Base-by-base conservation (phyloP, 805 yeast species). In the Starmerella lactis-condensi region DNA sequence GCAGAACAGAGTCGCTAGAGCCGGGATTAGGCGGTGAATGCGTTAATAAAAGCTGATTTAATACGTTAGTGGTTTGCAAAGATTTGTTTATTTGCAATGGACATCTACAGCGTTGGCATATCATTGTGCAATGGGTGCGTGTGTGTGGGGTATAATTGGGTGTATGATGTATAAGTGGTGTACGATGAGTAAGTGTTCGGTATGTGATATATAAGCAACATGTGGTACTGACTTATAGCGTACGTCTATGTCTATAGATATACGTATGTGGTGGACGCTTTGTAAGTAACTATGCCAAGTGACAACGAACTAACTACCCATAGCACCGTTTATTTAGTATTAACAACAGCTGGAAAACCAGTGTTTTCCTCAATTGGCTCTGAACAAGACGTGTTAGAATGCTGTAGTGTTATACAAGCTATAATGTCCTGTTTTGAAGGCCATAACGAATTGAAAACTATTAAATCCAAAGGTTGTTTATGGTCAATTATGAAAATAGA, bases 401-500 rank as follows among this genome's bases (percentile, higher is more conserved):
- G 40, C 30, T 34, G 41, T 6, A 47, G 41, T 9, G 46, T 46
- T 10, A 25, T 45, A n/a, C 49, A 46, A 32, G 47, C 50, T 5
- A 37, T 45, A 15, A 42, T 38, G 14, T 33, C 47, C 9, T 40
- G 39, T 30, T 41, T 45, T 28, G 46, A 31, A n/a, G 24, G 26
- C 16, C 31, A 17, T n/a, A 5, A 24, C 6, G 51, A 37, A 17
- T 39, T 53, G 32, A 38, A 38, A 38, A 56, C 69, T 0, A 65
- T 83, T 24, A 62, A 73, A 14, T 64, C 64, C 2, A 28, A 17
- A 6, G 51, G 62, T 22, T 59, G 67, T 4, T 44, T 62, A 22
- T 68, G 81, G 36, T 69, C 69, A 1, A 67, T 77, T 18, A 48
- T 70, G 33, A 66, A 71, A 35, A 69, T 65, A 41, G 56, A 64